A percentile compares a stretch with the other conserved stretches of the same genome.
Evolutionary conservation across 106 monocot species (phyloP).

Genomic region (Vanilla planifolia): DNA sequence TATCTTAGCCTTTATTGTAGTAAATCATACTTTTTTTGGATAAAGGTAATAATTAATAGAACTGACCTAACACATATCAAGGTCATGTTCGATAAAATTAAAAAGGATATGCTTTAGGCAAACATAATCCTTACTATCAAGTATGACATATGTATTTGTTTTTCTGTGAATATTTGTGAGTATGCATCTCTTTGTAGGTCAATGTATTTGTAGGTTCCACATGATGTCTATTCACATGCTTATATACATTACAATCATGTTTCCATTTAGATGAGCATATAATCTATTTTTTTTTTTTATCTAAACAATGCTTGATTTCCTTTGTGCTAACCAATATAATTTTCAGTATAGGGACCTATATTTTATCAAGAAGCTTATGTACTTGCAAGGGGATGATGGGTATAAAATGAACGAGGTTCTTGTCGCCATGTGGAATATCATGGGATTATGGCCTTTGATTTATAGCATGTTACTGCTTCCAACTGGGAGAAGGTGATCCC

Average conservation of each 20-base stretch:
- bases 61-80: no score
- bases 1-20: no score
- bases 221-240: neutral
- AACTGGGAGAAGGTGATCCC: constrained; percentile 77
- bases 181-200: neutral
- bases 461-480: constrained; percentile 93
- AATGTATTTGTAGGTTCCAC: no score
- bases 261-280: no score
- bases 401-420: constrained; percentile 94
- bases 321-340: no score
- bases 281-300: no score
- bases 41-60: no score
- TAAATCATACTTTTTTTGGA: no score
- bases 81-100: no score
- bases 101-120: neutral
- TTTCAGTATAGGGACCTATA: constrained; percentile 78
- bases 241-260: no score
- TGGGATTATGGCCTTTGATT: constrained; percentile 85
- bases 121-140: neutral
- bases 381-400: constrained; percentile 84
- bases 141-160: neutral
- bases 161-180: neutral
- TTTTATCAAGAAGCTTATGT: constrained; percentile 79
- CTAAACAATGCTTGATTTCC: no score
- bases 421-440: constrained; percentile 86